Conservation (phyloP, 768 basidiomycete genomes). For the Tylopilus plumbeoviolaceoides region DNA sequence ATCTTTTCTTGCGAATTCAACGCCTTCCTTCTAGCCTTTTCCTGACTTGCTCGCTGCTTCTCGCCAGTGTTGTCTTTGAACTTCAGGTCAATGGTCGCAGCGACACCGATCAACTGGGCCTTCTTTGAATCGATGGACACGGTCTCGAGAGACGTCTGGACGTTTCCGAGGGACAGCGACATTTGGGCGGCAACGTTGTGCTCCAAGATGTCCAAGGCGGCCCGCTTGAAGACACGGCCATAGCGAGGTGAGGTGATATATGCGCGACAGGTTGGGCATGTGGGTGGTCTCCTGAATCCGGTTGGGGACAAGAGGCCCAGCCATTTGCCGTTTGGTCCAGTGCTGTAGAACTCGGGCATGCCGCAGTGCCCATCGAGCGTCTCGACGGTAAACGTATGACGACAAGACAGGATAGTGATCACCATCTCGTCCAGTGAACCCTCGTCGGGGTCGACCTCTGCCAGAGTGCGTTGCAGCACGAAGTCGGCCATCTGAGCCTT, state of each 20-base stretch:
- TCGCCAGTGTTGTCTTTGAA: slow-evolving; percentile 10
- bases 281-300: slow-evolving; percentile 40
- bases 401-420: slow-evolving; percentile 58
- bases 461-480: slow-evolving; percentile 48
- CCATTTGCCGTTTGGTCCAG: slow-evolving; percentile 37
- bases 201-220: slow-evolving; percentile 62
- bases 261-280: slow-evolving; percentile 60
- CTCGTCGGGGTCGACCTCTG: slow-evolving; percentile 41
- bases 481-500: slow-evolving; percentile 52
- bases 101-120: not conserved
- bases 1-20: slow-evolving; percentile 14
- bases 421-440: slow-evolving; percentile 45
- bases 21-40: slow-evolving; percentile 7
- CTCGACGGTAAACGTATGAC: slow-evolving; percentile 67
- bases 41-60: slow-evolving; percentile 5
- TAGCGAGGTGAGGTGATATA: slow-evolving; percentile 58
- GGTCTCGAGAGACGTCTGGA: slow-evolving; percentile 27
- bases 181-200: slow-evolving; percentile 53
- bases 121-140: slow-evolving; percentile 27
- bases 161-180: slow-evolving; percentile 38
- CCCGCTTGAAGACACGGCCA: slow-evolving; percentile 57
- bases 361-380: slow-evolving; percentile 60
- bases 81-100: slow-evolving; percentile 12
- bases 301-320: slow-evolving; percentile 39
- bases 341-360: slow-evolving; percentile 48